These are phyloP conservation scores for Aspergillus conjunctus DNA, from an alignment of 495 filamentous ascomycete genomes.

Conservation along the genomic window DNA sequence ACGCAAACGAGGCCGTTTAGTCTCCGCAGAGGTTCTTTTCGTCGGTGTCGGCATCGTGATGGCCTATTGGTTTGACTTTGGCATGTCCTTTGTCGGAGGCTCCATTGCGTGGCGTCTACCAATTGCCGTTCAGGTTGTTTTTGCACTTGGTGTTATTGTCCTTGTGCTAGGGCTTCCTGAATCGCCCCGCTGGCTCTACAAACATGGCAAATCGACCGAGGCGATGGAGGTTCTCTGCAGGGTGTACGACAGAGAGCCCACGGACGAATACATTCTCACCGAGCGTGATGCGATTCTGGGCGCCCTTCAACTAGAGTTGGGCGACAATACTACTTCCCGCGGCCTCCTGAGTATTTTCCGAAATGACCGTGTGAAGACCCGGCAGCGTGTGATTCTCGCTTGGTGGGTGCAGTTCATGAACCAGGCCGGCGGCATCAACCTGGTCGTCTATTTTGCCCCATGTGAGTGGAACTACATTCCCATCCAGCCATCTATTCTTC, in stretches of 20 bases:
- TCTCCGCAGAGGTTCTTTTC: neutral
- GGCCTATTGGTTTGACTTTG: neutral
- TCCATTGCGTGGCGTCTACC: neutral
- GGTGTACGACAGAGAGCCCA: neutral
- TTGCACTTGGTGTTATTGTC: neutral
- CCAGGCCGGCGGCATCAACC: neutral
- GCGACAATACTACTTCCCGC: neutral
- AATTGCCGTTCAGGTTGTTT: neutral
- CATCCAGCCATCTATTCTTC: no score
- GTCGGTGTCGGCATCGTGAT: neutral
- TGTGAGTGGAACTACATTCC: slow-evolving; percentile 6
- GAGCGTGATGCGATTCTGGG: neutral
- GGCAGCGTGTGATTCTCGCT: neutral
- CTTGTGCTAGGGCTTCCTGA: neutral
- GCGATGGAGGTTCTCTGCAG: neutral
- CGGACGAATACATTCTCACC: neutral
- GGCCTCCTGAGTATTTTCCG: neutral
- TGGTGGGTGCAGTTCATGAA: neutral
- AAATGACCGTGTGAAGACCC: neutral
- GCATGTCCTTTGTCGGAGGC: neutral
- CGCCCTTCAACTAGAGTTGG: neutral
- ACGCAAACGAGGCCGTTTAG: neutral
- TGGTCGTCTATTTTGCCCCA: neutral
- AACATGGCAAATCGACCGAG: neutral
- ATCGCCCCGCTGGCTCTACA: neutral